Percentiles rank a stretch among this genome's conserved stretches.
Evolutionary conservation across 1,139 yeast genomes (phyloP).

Genomic region (Meyerozyma carpophila): DNA sequence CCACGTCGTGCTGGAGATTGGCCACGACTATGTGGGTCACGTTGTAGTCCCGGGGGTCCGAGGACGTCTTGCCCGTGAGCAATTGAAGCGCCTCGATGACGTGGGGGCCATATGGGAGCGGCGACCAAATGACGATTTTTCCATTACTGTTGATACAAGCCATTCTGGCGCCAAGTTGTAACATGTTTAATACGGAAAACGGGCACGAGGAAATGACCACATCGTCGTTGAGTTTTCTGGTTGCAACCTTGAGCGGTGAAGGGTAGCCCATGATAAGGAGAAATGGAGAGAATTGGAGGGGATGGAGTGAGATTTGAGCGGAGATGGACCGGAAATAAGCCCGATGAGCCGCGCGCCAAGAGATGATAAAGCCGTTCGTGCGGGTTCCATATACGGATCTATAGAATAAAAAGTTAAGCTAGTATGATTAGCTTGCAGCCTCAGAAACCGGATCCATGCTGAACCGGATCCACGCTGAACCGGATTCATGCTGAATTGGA

Average conservation of each 20-base stretch:
- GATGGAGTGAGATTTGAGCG: too few species aligned
- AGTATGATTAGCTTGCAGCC: too few species aligned
- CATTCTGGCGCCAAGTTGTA: conserved; percentile 60
- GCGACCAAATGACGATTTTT: conserved; percentile 50
- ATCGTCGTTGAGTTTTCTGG: conserved; percentile 40
- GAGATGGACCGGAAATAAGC: too few species aligned
- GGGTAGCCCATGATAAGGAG: conserved; percentile 22
- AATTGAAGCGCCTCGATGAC: conserved; percentile 34
- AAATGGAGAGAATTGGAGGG: neutral
- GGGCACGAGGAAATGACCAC: conserved; percentile 47
- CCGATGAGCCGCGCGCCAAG: too few species aligned
- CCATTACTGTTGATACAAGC: conserved; percentile 38
- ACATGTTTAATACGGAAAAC: conserved; percentile 32
- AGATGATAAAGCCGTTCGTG: too few species aligned
- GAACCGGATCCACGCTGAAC: too few species aligned
- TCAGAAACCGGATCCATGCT: too few species aligned
- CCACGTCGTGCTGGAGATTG: conserved; percentile 7
- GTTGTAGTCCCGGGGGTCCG: neutral
- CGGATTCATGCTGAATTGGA: too few species aligned
- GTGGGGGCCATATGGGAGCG: conserved; percentile 52
- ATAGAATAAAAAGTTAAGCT: too few species aligned
- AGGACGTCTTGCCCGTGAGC: conserved; percentile 18
- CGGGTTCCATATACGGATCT: too few species aligned
- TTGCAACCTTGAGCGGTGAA: conserved; percentile 27
- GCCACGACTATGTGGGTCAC: conserved; percentile 5